Conservation (phyloP, 164 flowering plant species). For the Amborella trichopoda region DNA sequence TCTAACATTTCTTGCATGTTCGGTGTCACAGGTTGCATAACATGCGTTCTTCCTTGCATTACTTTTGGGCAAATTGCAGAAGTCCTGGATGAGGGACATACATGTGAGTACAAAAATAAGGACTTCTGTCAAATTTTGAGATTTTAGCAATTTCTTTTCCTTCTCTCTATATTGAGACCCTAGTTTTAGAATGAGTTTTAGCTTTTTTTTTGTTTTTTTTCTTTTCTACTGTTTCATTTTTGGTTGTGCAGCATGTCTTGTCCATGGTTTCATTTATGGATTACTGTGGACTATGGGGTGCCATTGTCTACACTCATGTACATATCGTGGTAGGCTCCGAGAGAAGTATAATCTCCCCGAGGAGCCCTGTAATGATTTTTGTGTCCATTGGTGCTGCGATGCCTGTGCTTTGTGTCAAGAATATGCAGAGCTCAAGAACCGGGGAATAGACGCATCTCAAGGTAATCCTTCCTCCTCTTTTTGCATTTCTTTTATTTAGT, state of each 20-base stretch:
- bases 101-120: constrained; percentile 9
- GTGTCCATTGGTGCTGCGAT: constrained; percentile 24
- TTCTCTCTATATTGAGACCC: neutral
- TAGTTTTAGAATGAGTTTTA: neutral
- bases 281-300: constrained; percentile 7
- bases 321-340: constrained; percentile 16
- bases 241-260: constrained; percentile 9
- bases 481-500: too few relatives aligned
- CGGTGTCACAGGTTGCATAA: constrained; percentile 23
- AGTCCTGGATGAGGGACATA: constrained; percentile 18
- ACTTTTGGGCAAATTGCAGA: constrained; percentile 21
- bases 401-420: constrained; percentile 28
- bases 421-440: constrained; percentile 16
- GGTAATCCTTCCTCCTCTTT: constrained; percentile 4
- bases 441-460: constrained; percentile 22
- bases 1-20: too few relatives aligned
- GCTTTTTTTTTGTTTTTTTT: neutral
- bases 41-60: constrained; percentile 22
- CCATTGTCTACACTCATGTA: constrained; percentile 17
- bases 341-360: constrained; percentile 13
- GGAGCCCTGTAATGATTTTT: constrained; percentile 16
- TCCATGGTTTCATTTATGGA: constrained; percentile 8
- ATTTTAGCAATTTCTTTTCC: neutral
- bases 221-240: neutral
- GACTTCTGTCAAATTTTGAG: neutral